Evolutionary conservation across 2,329 filamentous ascomycete genomes (phyloP).

Genomic region (Phialophora expanda): DNA sequence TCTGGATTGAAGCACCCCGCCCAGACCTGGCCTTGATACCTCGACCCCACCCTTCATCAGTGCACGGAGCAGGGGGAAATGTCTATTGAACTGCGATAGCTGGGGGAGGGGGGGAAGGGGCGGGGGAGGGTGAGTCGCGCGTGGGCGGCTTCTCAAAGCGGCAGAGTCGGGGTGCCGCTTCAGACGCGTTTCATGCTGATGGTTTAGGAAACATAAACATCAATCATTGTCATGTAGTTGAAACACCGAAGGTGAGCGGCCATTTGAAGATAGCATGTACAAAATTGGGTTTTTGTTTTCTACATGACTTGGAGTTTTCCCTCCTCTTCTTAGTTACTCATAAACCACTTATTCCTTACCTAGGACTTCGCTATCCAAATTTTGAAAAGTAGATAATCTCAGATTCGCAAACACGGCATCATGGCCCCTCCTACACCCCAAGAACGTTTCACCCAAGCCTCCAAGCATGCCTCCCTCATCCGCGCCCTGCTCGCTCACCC

Average conservation of each 20-base stretch:
- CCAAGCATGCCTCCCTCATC: slow-evolving; percentile 26
- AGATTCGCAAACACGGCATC: background rate
- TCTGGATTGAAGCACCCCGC: no score
- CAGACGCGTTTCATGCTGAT: slow-evolving; percentile 1
- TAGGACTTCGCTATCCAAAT: background rate
- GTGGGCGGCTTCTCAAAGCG: no score
- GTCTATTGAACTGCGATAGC: no score
- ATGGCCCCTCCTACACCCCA: slow-evolving; percentile 21
- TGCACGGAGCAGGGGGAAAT: no score
- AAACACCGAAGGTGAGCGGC: background rate
- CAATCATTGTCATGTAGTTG: background rate
- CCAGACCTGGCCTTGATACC: no score
- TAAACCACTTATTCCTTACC: background rate
- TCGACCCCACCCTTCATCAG: no score
- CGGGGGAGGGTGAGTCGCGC: no score
- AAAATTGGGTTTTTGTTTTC: background rate
- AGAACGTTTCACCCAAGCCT: slow-evolving; percentile 25
- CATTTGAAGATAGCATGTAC: background rate
- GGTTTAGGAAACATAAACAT: background rate
- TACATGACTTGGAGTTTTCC: background rate
- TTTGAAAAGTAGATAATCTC: background rate
- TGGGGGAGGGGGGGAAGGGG: no score
- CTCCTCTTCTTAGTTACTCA: background rate
- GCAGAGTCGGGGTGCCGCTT: background rate
- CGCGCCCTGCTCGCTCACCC: slow-evolving; percentile 26